phyloP scores from a whole-genome alignment of 2,329 filamentous ascomycete species.

The Paraphoma chrysanthemicola region DNA sequence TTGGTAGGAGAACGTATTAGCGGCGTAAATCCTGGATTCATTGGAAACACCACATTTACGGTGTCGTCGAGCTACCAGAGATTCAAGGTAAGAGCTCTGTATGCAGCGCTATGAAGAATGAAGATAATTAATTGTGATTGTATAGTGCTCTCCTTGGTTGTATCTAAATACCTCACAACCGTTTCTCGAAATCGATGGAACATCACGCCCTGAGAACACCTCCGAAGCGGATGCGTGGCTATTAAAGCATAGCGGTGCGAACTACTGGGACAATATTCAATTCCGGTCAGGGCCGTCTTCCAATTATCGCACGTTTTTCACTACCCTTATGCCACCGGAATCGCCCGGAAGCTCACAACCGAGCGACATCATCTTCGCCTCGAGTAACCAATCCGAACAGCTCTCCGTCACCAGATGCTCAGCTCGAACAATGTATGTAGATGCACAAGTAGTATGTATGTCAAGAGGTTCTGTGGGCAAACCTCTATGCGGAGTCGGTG shows the following conservation, averaged over 20 bases:
- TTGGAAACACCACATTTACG: constrained; percentile 8
- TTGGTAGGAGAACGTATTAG: constrained; percentile 10
- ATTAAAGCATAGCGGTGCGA: neutral
- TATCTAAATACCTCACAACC: neutral
- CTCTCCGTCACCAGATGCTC: neutral
- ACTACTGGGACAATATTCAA: neutral
- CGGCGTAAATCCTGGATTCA: constrained; percentile 5
- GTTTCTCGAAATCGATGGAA: neutral
- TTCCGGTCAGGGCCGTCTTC: neutral
- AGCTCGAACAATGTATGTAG: neutral
- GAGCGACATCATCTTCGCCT: neutral
- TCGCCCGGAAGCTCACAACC: neutral
- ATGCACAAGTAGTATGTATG: neutral
- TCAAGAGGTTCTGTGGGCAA: neutral
- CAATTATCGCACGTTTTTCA: neutral
- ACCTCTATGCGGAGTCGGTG: neutral
- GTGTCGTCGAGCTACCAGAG: neutral
- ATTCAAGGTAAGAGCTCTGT: neutral
- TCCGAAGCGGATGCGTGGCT: neutral
- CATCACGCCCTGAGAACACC: neutral
- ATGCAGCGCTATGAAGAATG: neutral
- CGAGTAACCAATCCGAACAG: neutral
- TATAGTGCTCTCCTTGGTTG: neutral
- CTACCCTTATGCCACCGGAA: neutral
- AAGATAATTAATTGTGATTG: neutral